Base-by-base conservation (phyloP, 768 basidiomycete species). In the Phaeotremella fagi region DNA sequence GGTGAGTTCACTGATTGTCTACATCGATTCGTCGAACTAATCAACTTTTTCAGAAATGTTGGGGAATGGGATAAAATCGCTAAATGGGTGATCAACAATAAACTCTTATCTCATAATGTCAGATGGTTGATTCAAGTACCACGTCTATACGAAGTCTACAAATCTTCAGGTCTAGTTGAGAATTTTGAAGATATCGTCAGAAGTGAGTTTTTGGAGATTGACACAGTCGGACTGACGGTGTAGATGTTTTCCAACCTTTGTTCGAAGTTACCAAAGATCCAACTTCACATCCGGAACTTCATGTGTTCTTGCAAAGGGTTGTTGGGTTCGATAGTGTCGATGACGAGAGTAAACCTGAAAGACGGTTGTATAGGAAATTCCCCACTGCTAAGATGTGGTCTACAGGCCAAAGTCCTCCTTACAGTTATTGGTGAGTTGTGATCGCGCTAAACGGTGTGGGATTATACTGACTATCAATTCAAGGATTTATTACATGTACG, bases 31-130 rank as follows among this genome's bases (percentile, higher is more conserved):
- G n/a, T 37, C n/a, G 16, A 29, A 7, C 7, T 20, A 28, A 9
- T 14, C 22, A 7, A n/a, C 16, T 9, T 0, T 22, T 44, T 15
- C 46, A 65, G 61, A 48, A 74, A 69, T 54, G 22, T 70, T 11
- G 80, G 83, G 53, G 95, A 99, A 77, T 99, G 95, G 95, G 95
- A 98, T 79, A 97, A 97, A 68, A 79, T 99, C 4, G 95, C 95
- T 16, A 87, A 85, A 78, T 99, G 95, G 95, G 84, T 99, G 52
- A 83, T 95, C 71, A 81, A 87, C 70, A 82, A 97, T 78, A 90
- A 94, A 72, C 79, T 98, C 3, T 87, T 81, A 74, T 97, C 92
- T 2, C 92, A 98, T 75, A 98, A 99, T 68, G 90, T 98, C 33
- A 83, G 95, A 48, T 98, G 95, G 95, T 82, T 98, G 52, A 86